These are phyloP conservation scores for Chrysanthemum seticuspe DNA, from an alignment of 129 eudicot species.

Conservation along the genomic window DNA sequence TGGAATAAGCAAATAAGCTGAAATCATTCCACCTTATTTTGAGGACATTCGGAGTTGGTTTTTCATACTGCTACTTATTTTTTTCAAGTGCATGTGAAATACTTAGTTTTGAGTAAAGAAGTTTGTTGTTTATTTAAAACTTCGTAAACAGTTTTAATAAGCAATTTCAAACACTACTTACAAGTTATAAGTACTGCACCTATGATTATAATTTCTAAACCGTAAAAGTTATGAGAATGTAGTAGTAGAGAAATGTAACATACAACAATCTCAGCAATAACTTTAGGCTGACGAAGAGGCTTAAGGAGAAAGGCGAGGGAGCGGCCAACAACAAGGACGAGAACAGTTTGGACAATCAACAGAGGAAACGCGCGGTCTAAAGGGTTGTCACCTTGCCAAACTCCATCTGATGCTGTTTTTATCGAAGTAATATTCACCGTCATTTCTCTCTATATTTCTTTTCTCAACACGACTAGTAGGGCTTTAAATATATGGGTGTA, in stretches of 20 bases:
- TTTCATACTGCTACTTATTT: too few relatives aligned
- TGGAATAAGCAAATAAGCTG: not conserved
- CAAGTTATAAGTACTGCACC: too few relatives aligned
- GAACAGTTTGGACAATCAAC: slow-evolving; percentile 62
- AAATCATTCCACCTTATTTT: too few relatives aligned
- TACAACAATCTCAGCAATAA: slow-evolving; percentile 87
- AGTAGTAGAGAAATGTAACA: slow-evolving; percentile 15
- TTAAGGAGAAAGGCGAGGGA: slow-evolving; percentile 70
- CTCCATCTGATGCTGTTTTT: slow-evolving; percentile 60
- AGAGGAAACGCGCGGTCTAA: slow-evolving; percentile 67
- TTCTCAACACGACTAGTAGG: not conserved
- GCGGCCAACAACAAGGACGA: slow-evolving; percentile 60
- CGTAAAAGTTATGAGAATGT: not conserved
- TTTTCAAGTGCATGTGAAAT: too few relatives aligned
- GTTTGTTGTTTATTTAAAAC: not conserved
- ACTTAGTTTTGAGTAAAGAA: too few relatives aligned
- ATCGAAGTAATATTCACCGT: slow-evolving; percentile 50
- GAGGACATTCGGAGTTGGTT: too few relatives aligned
- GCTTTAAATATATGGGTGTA: not conserved
- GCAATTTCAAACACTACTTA: not conserved
- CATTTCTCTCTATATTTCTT: slow-evolving; percentile 20
- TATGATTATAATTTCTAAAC: not conserved
- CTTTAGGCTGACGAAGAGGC: slow-evolving; percentile 92
- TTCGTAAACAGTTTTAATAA: not conserved
- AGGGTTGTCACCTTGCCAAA: slow-evolving; percentile 80